Base-by-base conservation (phyloP, 1,139 yeast species). In the Candida neerlandica region DNA sequence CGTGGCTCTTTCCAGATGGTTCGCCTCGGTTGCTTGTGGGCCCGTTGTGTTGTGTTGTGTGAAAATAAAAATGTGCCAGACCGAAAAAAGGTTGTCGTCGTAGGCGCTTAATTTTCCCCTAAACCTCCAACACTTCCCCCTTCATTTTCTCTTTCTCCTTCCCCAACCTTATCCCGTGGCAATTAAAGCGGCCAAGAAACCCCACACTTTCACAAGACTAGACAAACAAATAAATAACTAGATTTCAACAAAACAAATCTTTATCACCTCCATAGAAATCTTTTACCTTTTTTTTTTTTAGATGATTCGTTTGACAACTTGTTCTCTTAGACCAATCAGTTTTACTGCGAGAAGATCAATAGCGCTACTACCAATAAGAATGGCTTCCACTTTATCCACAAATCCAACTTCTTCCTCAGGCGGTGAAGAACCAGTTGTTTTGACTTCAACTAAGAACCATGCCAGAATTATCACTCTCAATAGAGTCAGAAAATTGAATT, bases 401-500 rank as follows among this genome's bases (percentile, higher is more conserved):
- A 51, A 48, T 41, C 50, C 37, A 30, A 38, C 45, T 18, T 23
- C 51, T 23, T 23, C 51, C 15, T 29, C 49, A 18, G 49, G 49
- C 2, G 35, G 53, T 30, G 84, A 81, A 50, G 73, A 69, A 49
- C 75, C 72, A 42, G 76, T 73, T 51, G 96, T 89, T 18, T 73
- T 85, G 51, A 88, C 88, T 67, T 64, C 77, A 53, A 77, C 82
- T 59, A 71, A 78, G 55, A 82, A 85, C 58, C 81, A 84, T 45
- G 84, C 96, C n/a, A 80, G 97, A 55, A 72, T 88, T 35, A 75
- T 92, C 56, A 80, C 87, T 12, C 77, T 94, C 57, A 90, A 94
- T 71, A 81, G 98, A 56, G 86, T 94, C 26, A 69, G 78, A 54
- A 94, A 94, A 67, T 80, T 94, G 63, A 94, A 94, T 71, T 94